phyloP scores from a whole-genome alignment of 1,139 yeast species.

The Blastobotrys raffinosifermentans region DNA sequence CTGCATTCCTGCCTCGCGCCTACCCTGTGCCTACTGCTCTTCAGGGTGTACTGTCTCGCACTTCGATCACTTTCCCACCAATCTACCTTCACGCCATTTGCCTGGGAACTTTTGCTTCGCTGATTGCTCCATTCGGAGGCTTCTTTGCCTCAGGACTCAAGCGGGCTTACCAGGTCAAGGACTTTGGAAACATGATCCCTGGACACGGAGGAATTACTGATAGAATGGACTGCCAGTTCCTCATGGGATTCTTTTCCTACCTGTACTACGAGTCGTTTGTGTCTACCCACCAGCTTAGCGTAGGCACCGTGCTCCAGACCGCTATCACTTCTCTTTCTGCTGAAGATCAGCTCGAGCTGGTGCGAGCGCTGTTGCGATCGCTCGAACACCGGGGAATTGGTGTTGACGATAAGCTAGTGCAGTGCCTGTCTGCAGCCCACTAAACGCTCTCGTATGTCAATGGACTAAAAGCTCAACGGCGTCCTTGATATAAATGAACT shows the following conservation, averaged over 20 bases:
- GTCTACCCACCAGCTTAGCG: conserved; percentile 56
- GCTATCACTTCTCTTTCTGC: conserved; percentile 66
- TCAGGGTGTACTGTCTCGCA: conserved; percentile 41
- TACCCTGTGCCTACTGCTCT: conserved; percentile 69
- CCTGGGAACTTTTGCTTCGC: conserved; percentile 89
- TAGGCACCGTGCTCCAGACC: conserved; percentile 68
- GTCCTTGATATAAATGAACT: too few species aligned
- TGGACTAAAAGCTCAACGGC: too few species aligned
- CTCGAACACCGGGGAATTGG: conserved; percentile 50
- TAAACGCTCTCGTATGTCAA: too few species aligned
- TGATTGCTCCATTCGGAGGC: conserved; percentile 98
- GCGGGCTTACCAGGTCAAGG: conserved; percentile 93
- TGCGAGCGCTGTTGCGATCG: conserved; percentile 56
- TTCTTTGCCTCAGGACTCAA: conserved; percentile 95
- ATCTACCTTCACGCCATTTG: conserved; percentile 82
- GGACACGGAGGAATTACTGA: conserved; percentile 99
- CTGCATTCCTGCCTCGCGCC: conserved; percentile 76
- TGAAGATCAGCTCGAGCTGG: conserved; percentile 60
- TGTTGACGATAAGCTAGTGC: conserved; percentile 36
- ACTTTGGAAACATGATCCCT: conserved; percentile 87
- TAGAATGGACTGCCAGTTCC: conserved; percentile 94
- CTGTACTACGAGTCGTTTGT: conserved; percentile 89
- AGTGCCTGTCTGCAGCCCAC: too few species aligned
- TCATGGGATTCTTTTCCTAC: conserved; percentile 95
- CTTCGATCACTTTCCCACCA: conserved; percentile 67